A percentile compares a stretch with the other conserved stretches of the same genome.
These are phyloP conservation scores for Sarocladium kiliense DNA, from an alignment of 2,329 filamentous ascomycete species.

Conservation along the genomic window DNA sequence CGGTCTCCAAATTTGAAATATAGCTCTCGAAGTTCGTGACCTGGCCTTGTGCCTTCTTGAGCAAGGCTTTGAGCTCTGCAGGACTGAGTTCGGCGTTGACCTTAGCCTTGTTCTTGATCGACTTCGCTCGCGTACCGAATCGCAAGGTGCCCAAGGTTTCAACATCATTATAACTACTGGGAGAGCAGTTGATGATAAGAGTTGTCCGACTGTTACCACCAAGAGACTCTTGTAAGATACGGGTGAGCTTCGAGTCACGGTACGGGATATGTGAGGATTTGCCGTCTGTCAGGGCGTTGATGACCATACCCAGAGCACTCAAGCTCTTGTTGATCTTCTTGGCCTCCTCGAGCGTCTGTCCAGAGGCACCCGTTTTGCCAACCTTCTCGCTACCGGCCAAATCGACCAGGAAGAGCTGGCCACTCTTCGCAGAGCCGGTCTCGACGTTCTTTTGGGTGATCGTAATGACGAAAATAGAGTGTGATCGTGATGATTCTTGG, in stretches of 20 bases:
- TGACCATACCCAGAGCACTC: slow-evolving; percentile 97
- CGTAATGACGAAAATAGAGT: slow-evolving; percentile 97
- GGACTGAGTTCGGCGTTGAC: slow-evolving; percentile 97
- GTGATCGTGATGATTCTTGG: slow-evolving; percentile 93
- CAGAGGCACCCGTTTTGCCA: slow-evolving; percentile 95
- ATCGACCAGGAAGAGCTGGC: slow-evolving; percentile 95
- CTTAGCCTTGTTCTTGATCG: slow-evolving; percentile 99
- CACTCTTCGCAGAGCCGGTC: slow-evolving; percentile 92
- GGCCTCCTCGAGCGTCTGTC: slow-evolving; percentile 93
- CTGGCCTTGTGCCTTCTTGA: slow-evolving; percentile 89
- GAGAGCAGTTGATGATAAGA: slow-evolving; percentile 98
- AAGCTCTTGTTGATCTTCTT: slow-evolving; percentile 99
- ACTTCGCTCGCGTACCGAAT: slow-evolving; percentile 94
- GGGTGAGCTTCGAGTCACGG: slow-evolving; percentile 94
- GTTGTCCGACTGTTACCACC: slow-evolving; percentile 98
- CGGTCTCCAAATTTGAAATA: slow-evolving; percentile 74
- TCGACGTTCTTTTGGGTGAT: slow-evolving; percentile 97
- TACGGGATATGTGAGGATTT: slow-evolving; percentile 97
- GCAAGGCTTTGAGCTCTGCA: slow-evolving; percentile 84
- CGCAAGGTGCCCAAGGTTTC: slow-evolving; percentile 89
- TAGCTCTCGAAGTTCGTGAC: slow-evolving; percentile 86
- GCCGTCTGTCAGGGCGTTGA: slow-evolving; percentile 93
- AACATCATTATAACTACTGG: slow-evolving; percentile 94
- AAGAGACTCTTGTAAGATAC: slow-evolving; percentile 93
- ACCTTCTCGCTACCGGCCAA: slow-evolving; percentile 98